Conservation (phyloP, 108 stramenopile species). For the Aurantiochytrium sp. region DNA sequence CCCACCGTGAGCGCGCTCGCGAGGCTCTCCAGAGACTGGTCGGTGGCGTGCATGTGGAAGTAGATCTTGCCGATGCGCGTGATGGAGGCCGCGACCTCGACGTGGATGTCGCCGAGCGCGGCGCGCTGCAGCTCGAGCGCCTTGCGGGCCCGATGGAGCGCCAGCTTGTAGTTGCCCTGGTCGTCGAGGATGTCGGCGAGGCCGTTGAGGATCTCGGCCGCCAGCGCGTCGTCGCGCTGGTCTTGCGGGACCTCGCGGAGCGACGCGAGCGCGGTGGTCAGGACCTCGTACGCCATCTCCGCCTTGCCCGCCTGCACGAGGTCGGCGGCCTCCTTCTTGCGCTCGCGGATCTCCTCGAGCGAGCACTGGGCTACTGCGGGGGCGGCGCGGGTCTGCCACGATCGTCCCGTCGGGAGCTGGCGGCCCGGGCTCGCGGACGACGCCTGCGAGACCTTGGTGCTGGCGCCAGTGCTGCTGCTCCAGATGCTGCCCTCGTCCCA, state of each 20-base stretch:
- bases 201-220: not conserved
- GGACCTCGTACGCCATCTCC: not conserved
- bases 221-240: not conserved
- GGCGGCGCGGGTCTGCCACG: no score
- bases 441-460: not conserved
- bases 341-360: not conserved
- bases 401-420: no score
- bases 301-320: not conserved
- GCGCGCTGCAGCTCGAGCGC: not conserved
- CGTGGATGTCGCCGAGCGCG: not conserved
- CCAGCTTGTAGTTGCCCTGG: not conserved
- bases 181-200: not conserved
- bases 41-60: not conserved
- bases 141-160: not conserved
- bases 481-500: not conserved
- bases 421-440: not conserved
- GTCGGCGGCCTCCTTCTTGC: not conserved
- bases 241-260: not conserved
- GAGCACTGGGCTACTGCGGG: not conserved
- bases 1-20: not conserved
- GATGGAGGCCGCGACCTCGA: not conserved
- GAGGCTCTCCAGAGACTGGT: not conserved
- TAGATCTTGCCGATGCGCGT: not conserved
- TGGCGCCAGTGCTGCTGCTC: not conserved
- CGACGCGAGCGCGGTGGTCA: not conserved